Conservation (phyloP, 352 stramenopile species). For the Globisporangium barbulae region DNA sequence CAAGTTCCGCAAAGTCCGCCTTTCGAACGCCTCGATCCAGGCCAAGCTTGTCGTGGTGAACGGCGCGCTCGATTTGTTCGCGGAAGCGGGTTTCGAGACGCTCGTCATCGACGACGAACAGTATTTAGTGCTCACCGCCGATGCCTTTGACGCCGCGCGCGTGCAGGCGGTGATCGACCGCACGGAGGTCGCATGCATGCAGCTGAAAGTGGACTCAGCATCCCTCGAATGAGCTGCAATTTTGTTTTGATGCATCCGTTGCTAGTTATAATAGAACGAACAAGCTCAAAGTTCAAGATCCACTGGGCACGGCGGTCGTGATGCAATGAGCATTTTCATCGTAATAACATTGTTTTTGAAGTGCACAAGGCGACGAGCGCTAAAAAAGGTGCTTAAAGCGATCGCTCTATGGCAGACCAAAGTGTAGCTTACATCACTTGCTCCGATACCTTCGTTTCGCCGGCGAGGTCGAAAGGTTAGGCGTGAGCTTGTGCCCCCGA, state of each 20-base stretch:
- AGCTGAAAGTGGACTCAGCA: slow-evolving; percentile 54
- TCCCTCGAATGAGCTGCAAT: background rate
- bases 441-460: no score
- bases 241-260: background rate
- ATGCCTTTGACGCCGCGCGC: slow-evolving; percentile 34
- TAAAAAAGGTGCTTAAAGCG: no score
- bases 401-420: no score
- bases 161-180: slow-evolving; percentile 58
- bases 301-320: no score
- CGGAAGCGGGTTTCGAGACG: slow-evolving; percentile 49
- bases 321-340: no score
- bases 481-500: no score
- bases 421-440: no score
- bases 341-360: no score
- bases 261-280: background rate
- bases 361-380: no score
- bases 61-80: slow-evolving; percentile 53
- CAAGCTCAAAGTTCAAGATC: background rate
- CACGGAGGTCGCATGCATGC: slow-evolving; percentile 62
- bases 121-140: slow-evolving; percentile 51
- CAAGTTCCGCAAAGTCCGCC: slow-evolving; percentile 65
- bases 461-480: no score
- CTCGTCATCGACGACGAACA: slow-evolving; percentile 39
- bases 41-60: slow-evolving; percentile 56
- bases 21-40: slow-evolving; percentile 60